Base-by-base conservation (phyloP, 2,329 filamentous ascomycete genomes). In the Pseudogymnoascus sp. region DNA sequence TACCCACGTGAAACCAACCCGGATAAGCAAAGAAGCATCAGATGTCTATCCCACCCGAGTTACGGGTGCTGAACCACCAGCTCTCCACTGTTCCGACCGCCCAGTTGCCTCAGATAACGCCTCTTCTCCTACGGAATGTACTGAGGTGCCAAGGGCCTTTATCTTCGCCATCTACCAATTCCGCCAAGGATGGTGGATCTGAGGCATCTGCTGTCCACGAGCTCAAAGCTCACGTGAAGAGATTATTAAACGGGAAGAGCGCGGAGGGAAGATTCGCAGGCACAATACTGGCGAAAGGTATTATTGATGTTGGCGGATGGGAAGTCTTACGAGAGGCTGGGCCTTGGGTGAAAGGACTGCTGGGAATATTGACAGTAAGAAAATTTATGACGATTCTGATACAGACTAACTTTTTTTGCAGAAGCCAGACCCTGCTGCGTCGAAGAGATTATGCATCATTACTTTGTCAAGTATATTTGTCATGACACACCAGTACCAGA, bases 381-480 rank as follows among this genome's bases (percentile, higher is more conserved):
- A 50, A 35, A 29, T 37, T 53, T 60, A 17, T 37, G 62, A 11
- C 37, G 13, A 21, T 33, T 44, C 21, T 63, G 21, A 21, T 53
- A 11, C 9, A 31, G n/a, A 35, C 65, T 71, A 46, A 68, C 59
- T n/a, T 35, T 42, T 6, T 7, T 7, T 7, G 11, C 68, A 91
- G 85, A 96, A 91, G 82, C 86, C 88, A 9, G 91, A 96, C 70
- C 86, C 90, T 2, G 74, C 83, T 6, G 84, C 88, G 3, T 87
- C 87, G 35, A 96, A 95, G 72, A 89, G 89, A 72, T 75, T 97
- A 64, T 85, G 85, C 68, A 79, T 96, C 60, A 83, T 95, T 65
- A 85, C 90, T 13, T 78, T 97, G 65, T 89, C 90, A 19, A 88
- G 89, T 71, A 92, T 97, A 68, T 97, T 95, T 77, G 82, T 86